Conservation (phyloP, 371 early-diverging fungal species). For the Syncephalastrum racemosum region DNA sequence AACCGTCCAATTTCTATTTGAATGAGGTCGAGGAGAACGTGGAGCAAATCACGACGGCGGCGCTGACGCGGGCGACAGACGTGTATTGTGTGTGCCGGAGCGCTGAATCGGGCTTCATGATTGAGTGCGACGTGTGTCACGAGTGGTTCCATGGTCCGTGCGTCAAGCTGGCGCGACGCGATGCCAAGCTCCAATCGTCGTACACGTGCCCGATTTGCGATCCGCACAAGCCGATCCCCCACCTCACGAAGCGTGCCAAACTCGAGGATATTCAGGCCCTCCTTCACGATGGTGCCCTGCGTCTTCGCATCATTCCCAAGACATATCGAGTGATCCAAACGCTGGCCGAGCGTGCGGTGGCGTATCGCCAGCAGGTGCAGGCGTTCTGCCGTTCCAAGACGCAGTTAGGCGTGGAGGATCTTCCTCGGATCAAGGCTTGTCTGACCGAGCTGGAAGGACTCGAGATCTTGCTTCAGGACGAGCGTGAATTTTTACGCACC, state of each 20-base stretch:
- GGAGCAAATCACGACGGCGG: constrained; percentile 13
- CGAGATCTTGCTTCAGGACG: constrained; percentile 45
- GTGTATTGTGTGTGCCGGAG: constrained; percentile 64
- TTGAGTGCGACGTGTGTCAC: constrained; percentile 79
- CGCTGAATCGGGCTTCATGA: constrained; percentile 68
- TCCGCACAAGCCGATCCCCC: constrained; percentile 32
- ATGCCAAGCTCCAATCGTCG: constrained; percentile 47
- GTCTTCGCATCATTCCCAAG: constrained; percentile 54
- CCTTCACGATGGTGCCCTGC: constrained; percentile 37
- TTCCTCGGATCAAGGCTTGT: constrained; percentile 38
- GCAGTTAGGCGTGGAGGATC: constrained; percentile 35
- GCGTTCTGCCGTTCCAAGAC: constrained; percentile 42
- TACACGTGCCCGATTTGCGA: constrained; percentile 77
- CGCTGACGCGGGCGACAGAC: constrained; percentile 5
- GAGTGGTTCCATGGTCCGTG: constrained; percentile 82
- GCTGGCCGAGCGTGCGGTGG: constrained; percentile 39
- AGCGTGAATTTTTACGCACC: constrained; percentile 43
- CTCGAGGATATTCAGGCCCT: constrained; percentile 46
- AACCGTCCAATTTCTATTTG: constrained; percentile 8
- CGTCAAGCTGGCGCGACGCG: constrained; percentile 60
- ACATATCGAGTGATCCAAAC: constrained; percentile 53
- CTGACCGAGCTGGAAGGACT: constrained; percentile 63
- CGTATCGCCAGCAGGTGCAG: constrained; percentile 34
- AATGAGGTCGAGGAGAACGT: constrained; percentile 14
- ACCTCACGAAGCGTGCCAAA: constrained; percentile 44